Base-by-base conservation (phyloP, 2,329 filamentous ascomycete species). In the Botrytis medusae region DNA sequence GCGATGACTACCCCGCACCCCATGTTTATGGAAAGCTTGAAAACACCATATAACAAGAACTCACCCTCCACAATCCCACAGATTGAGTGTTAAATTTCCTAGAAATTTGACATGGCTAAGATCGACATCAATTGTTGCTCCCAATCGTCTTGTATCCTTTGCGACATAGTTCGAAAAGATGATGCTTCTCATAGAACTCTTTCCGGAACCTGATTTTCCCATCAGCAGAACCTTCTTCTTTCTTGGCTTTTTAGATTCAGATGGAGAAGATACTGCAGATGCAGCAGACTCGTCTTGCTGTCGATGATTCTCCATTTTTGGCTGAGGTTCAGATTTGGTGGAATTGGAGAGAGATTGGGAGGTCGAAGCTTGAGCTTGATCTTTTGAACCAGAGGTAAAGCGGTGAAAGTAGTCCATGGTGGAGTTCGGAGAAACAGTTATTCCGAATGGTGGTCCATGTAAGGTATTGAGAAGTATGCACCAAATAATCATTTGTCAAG, bases 141-240 rank as follows among this genome's bases (percentile, higher is more conserved):
- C 96, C 72, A 99, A 86, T 74, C 96, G 87, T 57, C 96, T 89
- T 10, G 97, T 97, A 83, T 99, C 96, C 81, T 97, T 94, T 73
- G 96, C 96, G 77, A 98, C 95, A 82, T 98, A 98, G 84, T 98
- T 98, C 86, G 93, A 97, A 84, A 99, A 99, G 82, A 99, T 98
- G 81, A 99, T 98, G 80, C 93, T 96, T 76, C 96, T 90, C 96
- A 99, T 99, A 73, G 94, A 98, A 60, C 95, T 98, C 84, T 99
- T 99, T 72, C 96, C 96, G 0, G 95, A 97, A 72, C 96, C 96
- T 76, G 93, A 97, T 86, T 98, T 98, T 78, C 96, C 96, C 96
- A 95, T 95, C 75, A 95, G 85, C 68, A 95, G 86, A 69, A 95
- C 92, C 87, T 95, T 95, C 85, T 93, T 93, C 87, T 95, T 95